These are phyloP conservation scores for Geotrichum fermentans DNA, from an alignment of 1,139 yeast species.

Conservation along the genomic window DNA sequence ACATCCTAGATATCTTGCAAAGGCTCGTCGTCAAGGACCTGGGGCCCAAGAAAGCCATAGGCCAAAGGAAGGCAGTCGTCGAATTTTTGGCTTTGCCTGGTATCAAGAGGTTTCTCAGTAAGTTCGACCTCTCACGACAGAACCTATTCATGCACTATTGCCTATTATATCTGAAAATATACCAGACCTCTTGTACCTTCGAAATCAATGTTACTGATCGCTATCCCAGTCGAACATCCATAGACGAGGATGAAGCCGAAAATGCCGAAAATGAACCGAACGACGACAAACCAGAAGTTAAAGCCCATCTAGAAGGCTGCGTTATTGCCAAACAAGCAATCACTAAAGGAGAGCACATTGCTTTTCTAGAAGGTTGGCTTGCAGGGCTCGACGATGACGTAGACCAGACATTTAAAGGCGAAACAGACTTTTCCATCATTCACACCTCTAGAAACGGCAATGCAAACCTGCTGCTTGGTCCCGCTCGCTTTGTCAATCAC, in stretches of 20 bases:
- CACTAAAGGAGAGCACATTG: constrained; percentile 38
- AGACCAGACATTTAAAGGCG: constrained; percentile 32
- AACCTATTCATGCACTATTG: constrained; percentile 41
- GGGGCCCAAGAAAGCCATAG: constrained; percentile 18
- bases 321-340: constrained; percentile 39
- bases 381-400: constrained; percentile 42
- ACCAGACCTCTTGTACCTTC: constrained; percentile 40
- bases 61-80: constrained; percentile 27
- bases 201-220: constrained; percentile 45
- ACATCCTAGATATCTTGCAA: constrained; percentile 26
- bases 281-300: constrained; percentile 28
- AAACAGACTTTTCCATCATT: constrained; percentile 42
- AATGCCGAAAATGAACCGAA: constrained; percentile 36
- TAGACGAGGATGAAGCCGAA: constrained; percentile 6
- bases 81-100: constrained; percentile 33
- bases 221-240: constrained; percentile 26
- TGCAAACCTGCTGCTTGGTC: constrained; percentile 46
- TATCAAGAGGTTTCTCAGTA: constrained; percentile 33
- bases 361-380: constrained; percentile 37
- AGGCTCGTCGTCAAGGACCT: constrained; percentile 24
- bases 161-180: constrained; percentile 39
- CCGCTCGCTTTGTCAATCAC: constrained; percentile 47
- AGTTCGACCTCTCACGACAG: constrained; percentile 31
- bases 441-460: constrained; percentile 35
- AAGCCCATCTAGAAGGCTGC: constrained; percentile 38